Evolutionary conservation across 805 yeast genomes (phyloP).

Genomic region (Wickerhamiella bombiphila): DNA sequence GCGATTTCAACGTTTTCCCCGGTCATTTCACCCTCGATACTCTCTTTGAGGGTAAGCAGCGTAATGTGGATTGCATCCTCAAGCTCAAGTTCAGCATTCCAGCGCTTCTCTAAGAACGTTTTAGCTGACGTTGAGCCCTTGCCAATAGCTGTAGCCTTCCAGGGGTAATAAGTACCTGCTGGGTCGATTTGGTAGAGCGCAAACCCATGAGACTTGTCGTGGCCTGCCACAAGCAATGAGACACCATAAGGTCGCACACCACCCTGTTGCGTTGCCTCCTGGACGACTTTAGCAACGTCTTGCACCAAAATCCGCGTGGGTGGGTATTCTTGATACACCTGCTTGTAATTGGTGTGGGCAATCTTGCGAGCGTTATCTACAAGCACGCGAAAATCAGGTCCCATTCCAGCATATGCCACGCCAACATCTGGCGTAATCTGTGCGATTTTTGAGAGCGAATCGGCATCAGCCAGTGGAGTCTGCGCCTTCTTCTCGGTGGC

Average conservation of each 20-base stretch:
- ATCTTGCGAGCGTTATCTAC: slow-evolving; percentile 88
- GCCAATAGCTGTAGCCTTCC: slow-evolving; percentile 99
- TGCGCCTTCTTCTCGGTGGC: slow-evolving; percentile 91
- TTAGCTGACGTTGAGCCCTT: slow-evolving; percentile 93
- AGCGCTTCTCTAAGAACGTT: slow-evolving; percentile 91
- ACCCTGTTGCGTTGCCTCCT: slow-evolving; percentile 96
- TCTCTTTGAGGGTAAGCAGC: slow-evolving; percentile 80
- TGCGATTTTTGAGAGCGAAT: slow-evolving; percentile 63
- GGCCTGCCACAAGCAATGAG: slow-evolving; percentile 83
- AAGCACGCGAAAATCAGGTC: slow-evolving; percentile 92
- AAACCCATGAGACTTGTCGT: slow-evolving; percentile 63
- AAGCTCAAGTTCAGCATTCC: slow-evolving; percentile 93
- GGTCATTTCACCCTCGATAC: slow-evolving; percentile 94
- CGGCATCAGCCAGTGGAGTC: slow-evolving; percentile 61
- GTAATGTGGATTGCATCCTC: slow-evolving; percentile 98
- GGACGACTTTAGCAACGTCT: slow-evolving; percentile 92
- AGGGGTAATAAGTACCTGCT: slow-evolving; percentile 92
- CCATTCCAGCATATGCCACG: slow-evolving; percentile 96
- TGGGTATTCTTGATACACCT: slow-evolving; percentile 91
- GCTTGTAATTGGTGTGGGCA: slow-evolving; percentile 83
- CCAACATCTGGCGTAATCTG: slow-evolving; percentile 89
- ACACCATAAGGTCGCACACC: slow-evolving; percentile 99
- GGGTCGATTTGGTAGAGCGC: slow-evolving; percentile 96
- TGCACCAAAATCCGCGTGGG: slow-evolving; percentile 89
- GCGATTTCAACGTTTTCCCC: slow-evolving; percentile 93